Evolutionary conservation across 768 basidiomycete species (phyloP).

Genomic region (Lactarius tabidus): DNA sequence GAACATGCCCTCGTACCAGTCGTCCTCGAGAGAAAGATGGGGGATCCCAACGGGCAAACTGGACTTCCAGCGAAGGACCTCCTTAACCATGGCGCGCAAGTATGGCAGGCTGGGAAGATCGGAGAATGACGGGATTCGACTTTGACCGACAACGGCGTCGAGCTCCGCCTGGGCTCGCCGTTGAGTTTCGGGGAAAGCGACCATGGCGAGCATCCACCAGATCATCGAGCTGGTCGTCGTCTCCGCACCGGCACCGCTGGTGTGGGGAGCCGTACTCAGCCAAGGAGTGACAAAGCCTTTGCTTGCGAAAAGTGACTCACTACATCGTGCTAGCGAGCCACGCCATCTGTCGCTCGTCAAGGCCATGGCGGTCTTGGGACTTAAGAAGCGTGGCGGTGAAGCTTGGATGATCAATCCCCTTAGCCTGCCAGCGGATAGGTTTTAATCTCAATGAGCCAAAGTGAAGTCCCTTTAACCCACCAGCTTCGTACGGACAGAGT

Average conservation of each 20-base stretch:
- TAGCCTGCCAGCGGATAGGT: neutral
- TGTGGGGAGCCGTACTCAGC: neutral
- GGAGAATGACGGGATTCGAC: conserved; percentile 23
- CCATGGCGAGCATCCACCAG: conserved; percentile 27
- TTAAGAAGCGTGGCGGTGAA: conserved; percentile 21
- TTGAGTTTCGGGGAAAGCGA: conserved; percentile 26
- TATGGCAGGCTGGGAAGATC: conserved; percentile 27
- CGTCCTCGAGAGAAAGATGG: conserved; percentile 28
- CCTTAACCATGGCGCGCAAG: conserved; percentile 27
- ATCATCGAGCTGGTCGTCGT: conserved; percentile 23
- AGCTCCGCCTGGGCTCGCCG: conserved; percentile 27
- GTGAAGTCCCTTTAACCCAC: conserved; percentile 1
- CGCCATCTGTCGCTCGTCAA: conserved; percentile 20
- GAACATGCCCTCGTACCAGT: conserved; percentile 31
- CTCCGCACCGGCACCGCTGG: conserved; percentile 23
- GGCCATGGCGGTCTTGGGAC: conserved; percentile 17
- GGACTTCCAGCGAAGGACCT: conserved; percentile 26
- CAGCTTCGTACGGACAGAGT: conserved; percentile 15
- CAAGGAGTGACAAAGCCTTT: neutral
- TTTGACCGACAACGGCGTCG: conserved; percentile 26
- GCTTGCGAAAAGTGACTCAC: conserved; percentile 15
- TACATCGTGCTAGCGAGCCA: conserved; percentile 29
- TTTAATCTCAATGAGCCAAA: neutral
- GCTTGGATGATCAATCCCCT: conserved; percentile 21
- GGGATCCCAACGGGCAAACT: conserved; percentile 24